Conservation (phyloP, 441 rosid genomes). For the Syzygium syzygioides region DNA sequence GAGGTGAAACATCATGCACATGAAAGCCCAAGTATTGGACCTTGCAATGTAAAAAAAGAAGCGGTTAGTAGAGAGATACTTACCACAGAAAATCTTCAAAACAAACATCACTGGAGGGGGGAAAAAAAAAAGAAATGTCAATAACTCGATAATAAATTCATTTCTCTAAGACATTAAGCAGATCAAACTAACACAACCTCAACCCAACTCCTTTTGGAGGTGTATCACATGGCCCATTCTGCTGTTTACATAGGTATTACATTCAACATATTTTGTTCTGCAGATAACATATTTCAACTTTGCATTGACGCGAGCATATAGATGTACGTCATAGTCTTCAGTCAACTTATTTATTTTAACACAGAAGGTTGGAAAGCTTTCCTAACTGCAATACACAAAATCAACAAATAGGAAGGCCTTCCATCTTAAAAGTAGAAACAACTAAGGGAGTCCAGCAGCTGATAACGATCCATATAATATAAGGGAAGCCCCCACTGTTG, state of each 20-base stretch:
- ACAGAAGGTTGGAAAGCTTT: not conserved
- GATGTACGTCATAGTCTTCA: not conserved
- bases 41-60: not conserved
- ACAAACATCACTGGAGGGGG: constrained; percentile 55
- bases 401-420: not conserved
- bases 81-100: constrained; percentile 95
- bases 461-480: not conserved
- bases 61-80: constrained; percentile 5
- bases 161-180: not conserved
- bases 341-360: not conserved
- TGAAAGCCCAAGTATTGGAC: not conserved
- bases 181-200: not conserved
- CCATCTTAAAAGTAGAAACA: not conserved
- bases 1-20: not conserved
- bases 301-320: not conserved
- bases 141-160: not conserved
- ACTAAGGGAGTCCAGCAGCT: not conserved
- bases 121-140: not conserved
- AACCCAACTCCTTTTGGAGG: not conserved
- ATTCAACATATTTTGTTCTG: not conserved
- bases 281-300: not conserved
- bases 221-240: not conserved
- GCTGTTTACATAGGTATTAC: not conserved
- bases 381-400: not conserved
- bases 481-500: not conserved